Base-by-base conservation (phyloP, 148 eudicot species). In the Dianthus caryophyllus region DNA sequence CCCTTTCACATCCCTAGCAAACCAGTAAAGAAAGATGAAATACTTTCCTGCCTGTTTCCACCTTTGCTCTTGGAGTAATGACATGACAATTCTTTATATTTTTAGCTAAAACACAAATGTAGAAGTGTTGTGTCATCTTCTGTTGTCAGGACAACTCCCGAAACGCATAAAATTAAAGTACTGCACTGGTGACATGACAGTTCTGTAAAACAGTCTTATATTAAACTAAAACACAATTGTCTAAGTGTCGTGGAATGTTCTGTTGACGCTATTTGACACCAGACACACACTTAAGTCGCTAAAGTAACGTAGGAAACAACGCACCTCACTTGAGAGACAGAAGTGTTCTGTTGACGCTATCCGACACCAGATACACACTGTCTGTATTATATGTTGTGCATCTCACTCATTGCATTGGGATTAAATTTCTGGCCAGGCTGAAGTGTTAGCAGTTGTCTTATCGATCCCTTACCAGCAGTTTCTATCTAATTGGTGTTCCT, bases 401-500 rank as follows among this genome's bases (percentile, higher is more conserved):
- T 41, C 48, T 76, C 46, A 69, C 43, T 72, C 36, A 27, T 60
- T 63, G 39, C 50, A 60, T 71, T 59, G 44, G 51, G 39, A 2
- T 50, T 72, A 5, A 52, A 16, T 55, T 38, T 74, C 29, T 75
- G 62, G 78, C 29, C 86, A 95, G 99, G 85, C 97, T 75, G 97
- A 90, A 78, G 82, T 85, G 68, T 73, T 95, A 74, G 78, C 80
- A 12, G 79, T 82, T 36, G 84, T 90, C 71, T 69, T 95, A 71
- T 74, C 80, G 65, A 71, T 83, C 48, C 84, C 96, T 41, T 90
- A 88, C 74, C 85, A 71, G 79, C 87, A 84, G 58, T 95, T 95
- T 80, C 75, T 95, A 75, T 82, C 89, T 60, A 82, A 80, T 67
- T 95, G 99, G 99, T 95, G 99, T 76, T 84, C 99, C 61, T 95